Evolutionary conservation across 2,329 filamentous ascomycete species (phyloP).

Genomic region (Blastomyces emzantsi): DNA sequence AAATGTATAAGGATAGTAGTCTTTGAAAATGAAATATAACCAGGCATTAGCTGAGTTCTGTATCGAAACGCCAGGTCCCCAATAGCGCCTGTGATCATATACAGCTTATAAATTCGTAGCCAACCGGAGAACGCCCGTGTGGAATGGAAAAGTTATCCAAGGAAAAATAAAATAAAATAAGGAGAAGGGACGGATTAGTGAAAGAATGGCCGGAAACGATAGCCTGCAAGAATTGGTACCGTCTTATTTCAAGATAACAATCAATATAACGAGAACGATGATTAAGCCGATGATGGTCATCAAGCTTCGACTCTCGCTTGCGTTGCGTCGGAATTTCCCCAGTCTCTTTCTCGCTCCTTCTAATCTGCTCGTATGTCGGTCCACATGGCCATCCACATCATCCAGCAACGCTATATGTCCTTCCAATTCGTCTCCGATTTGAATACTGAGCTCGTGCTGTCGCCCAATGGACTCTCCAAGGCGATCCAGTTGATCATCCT

Average conservation of each 20-base stretch:
- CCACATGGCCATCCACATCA: constrained; percentile 74
- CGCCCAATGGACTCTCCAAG: constrained; percentile 79
- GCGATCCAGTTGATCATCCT: constrained; percentile 86
- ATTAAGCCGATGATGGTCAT: constrained; percentile 72
- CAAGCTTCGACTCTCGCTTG: constrained; percentile 81
- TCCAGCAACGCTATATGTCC: constrained; percentile 82
- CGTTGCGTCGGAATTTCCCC: constrained; percentile 61
- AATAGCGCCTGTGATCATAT: not conserved
- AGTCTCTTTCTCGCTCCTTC: constrained; percentile 65
- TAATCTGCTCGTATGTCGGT: constrained; percentile 68
- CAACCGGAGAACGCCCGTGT: constrained; percentile 7
- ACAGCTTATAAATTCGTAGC: constrained; percentile 4
- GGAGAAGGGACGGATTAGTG: not conserved
- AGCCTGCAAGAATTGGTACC: not conserved
- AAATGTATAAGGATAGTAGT: not conserved
- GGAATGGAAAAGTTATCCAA: not conserved
- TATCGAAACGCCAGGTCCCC: not conserved
- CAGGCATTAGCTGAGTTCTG: not conserved
- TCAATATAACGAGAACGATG: constrained; percentile 69
- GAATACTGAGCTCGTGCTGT: constrained; percentile 86
- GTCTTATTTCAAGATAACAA: constrained; percentile 65
- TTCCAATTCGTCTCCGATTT: constrained; percentile 93
- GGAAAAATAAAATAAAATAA: not conserved
- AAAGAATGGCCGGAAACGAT: constrained; percentile 4
- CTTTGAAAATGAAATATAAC: not conserved